phyloP scores from a whole-genome alignment of 1,139 yeast species.

The Yamadazyma triangularis region DNA sequence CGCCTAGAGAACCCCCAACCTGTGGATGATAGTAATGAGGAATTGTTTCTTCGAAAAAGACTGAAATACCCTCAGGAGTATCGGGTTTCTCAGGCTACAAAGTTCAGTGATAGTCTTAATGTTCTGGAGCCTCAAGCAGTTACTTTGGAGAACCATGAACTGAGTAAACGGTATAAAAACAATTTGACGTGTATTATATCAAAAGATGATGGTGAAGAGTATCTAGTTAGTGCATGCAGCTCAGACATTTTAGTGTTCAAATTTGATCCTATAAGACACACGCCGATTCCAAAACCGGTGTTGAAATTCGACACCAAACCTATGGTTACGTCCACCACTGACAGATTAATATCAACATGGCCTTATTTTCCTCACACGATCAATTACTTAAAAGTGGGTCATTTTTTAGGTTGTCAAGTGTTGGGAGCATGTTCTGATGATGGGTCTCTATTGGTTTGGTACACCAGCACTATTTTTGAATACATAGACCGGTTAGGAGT shows the following conservation, averaged over 20 bases:
- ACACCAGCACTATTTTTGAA: slow-evolving; percentile 21
- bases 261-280: slow-evolving; percentile 19
- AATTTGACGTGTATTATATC: slow-evolving; percentile 22
- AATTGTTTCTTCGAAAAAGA: too few relatives aligned
- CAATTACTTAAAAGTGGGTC: slow-evolving; percentile 35
- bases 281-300: slow-evolving; percentile 21
- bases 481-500: slow-evolving; percentile 12
- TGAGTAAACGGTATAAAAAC: slow-evolving; percentile 30
- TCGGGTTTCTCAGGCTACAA: slow-evolving; percentile 9
- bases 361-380: slow-evolving; percentile 55
- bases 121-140: slow-evolving; percentile 20
- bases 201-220: slow-evolving; percentile 13
- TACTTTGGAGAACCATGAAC: slow-evolving; percentile 16
- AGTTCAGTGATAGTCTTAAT: slow-evolving; percentile 24
- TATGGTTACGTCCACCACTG: slow-evolving; percentile 29
- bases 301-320: slow-evolving; percentile 41
- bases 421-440: slow-evolving; percentile 53
- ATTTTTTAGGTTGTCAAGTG: slow-evolving; percentile 29
- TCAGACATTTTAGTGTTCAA: slow-evolving; percentile 27
- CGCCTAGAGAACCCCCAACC: neutral
- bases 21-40: slow-evolving; percentile 5
- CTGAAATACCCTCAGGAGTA: too few relatives aligned
- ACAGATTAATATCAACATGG: slow-evolving; percentile 41
- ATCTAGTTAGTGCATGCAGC: slow-evolving; percentile 23
- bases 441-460: slow-evolving; percentile 49